These are phyloP conservation scores for Zygoascus ofunaensis DNA, from an alignment of 805 yeast genomes.

Conservation along the genomic window DNA sequence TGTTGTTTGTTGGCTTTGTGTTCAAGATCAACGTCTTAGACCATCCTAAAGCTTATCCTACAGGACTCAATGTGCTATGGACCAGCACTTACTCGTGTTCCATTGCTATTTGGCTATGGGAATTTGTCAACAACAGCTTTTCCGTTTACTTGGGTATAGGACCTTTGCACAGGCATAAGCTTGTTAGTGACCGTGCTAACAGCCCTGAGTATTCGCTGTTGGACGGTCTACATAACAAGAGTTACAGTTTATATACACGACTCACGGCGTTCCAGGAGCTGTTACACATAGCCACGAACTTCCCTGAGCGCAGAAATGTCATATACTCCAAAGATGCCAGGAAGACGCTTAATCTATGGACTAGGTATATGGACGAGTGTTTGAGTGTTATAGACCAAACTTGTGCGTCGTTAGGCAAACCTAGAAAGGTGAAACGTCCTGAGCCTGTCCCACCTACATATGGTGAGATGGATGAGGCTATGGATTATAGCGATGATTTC, in stretches of 20 bases:
- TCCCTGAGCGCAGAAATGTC: slow-evolving; percentile 25
- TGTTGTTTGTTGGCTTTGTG: slow-evolving; percentile 8
- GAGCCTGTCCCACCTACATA: not conserved
- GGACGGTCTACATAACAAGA: slow-evolving; percentile 26
- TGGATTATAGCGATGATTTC: too few relatives aligned
- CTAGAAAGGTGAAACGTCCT: not conserved
- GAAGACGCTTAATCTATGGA: slow-evolving; percentile 27
- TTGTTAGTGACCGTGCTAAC: slow-evolving; percentile 21
- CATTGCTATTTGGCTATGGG: slow-evolving; percentile 21
- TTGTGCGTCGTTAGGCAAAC: slow-evolving; percentile 6
- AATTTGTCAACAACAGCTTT: slow-evolving; percentile 21
- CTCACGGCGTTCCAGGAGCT: slow-evolving; percentile 34
- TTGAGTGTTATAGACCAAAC: slow-evolving; percentile 14
- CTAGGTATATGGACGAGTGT: slow-evolving; percentile 21
- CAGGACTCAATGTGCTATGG: slow-evolving; percentile 11
- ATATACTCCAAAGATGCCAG: slow-evolving; percentile 29
- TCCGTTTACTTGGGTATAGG: slow-evolving; percentile 30
- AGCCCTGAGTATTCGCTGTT: slow-evolving; percentile 32
- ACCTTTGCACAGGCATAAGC: slow-evolving; percentile 26
- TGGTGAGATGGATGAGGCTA: too few relatives aligned
- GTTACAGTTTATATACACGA: slow-evolving; percentile 20
- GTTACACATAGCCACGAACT: slow-evolving; percentile 22
- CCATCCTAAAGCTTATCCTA: slow-evolving; percentile 13
- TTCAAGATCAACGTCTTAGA: not conserved
- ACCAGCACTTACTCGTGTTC: slow-evolving; percentile 12